These are phyloP conservation scores for Hawksworthiomyces lignivorus DNA, from an alignment of 2,329 filamentous ascomycete genomes.

Conservation along the genomic window DNA sequence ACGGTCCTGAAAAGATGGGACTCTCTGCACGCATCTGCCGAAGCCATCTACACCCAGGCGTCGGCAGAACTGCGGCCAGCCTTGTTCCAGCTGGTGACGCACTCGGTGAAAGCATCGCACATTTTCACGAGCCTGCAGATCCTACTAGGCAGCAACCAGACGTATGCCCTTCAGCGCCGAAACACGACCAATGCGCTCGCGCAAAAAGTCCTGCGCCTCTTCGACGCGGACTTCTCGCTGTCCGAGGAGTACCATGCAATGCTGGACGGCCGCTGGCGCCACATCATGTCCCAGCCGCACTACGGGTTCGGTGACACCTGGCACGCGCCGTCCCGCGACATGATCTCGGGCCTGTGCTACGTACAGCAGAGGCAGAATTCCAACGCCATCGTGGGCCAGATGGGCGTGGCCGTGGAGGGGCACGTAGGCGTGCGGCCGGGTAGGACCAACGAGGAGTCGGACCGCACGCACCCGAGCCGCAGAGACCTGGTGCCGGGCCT, in stretches of 20 bases:
- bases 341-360: constrained; percentile 44
- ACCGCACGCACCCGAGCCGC: constrained; percentile 36
- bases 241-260: constrained; percentile 41
- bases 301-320: constrained; percentile 49
- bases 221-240: constrained; percentile 42
- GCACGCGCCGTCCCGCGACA: constrained; percentile 48
- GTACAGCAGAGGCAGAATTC: constrained; percentile 42
- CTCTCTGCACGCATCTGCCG: too few species aligned
- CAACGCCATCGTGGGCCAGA: constrained; percentile 41
- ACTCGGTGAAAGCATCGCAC: too few species aligned
- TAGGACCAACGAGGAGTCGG: constrained; percentile 44
- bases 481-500: constrained; percentile 20
- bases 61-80: too few species aligned
- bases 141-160: constrained; percentile 39
- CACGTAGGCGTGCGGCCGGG: constrained; percentile 24
- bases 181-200: constrained; percentile 46
- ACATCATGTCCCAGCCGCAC: constrained; percentile 43
- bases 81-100: too few species aligned
- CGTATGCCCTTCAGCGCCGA: constrained; percentile 47
- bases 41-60: too few species aligned
- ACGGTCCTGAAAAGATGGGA: constrained; percentile 35
- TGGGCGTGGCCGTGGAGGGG: constrained; percentile 47
- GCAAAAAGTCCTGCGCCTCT: constrained; percentile 36
- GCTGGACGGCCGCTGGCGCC: constrained; percentile 44
- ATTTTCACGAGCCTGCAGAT: constrained; percentile 13